Evolutionary conservation across 768 basidiomycete species (phyloP), one percentile per base, ranked within the genome.

Genomic region (Coprinopsis marcescibilis): DNA sequence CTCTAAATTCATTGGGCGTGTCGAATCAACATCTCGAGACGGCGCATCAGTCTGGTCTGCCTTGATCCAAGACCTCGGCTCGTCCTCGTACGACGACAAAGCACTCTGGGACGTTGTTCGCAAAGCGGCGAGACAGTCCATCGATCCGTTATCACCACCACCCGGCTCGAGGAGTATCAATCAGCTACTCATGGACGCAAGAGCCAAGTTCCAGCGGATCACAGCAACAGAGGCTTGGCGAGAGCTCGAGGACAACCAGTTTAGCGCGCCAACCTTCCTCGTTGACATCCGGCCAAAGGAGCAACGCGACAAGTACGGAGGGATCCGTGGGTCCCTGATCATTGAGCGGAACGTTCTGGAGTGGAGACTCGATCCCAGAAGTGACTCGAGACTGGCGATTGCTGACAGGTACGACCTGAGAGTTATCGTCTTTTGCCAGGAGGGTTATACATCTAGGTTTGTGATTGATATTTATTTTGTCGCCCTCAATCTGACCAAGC

Each of bases 271-370:
- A 1, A 81, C 80, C 1, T 75, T 89, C 45, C 69, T 90, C 33
- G 86, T 90, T 5, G 88, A 89, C 60, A 88, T 89, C 43, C 80
- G 88, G 5, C 76, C 85, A 0, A 75, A 69, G 30, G 72, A 70
- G 4, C 77, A 86, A 60, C 74, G 88, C 13, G 69, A 69, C 4
- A 60, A 58, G 38, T 65, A 75, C 25, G 88, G 88, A 0, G 71
- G 65, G 0, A 82, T 89, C 45, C 70, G 69, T 6, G 85, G 87
- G 0, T 75, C 85, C n/a, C 64, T 89, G 46, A 65, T 85, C 45
- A 75, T 89, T 48, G 87, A 89, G 56, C 73, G 87, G 19, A 89
- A 85, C 56, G 75, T 80, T 4, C 71, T 90, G 44, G 88, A 90
- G 60, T 88, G 85, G 85, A 74, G 78, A 19, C 81, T 90, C 53